A percentile compares a stretch with the other conserved stretches of the same genome.
Evolutionary conservation across 2,329 filamentous ascomycete genomes (phyloP).

Genomic region (Exophiala calicioides): DNA sequence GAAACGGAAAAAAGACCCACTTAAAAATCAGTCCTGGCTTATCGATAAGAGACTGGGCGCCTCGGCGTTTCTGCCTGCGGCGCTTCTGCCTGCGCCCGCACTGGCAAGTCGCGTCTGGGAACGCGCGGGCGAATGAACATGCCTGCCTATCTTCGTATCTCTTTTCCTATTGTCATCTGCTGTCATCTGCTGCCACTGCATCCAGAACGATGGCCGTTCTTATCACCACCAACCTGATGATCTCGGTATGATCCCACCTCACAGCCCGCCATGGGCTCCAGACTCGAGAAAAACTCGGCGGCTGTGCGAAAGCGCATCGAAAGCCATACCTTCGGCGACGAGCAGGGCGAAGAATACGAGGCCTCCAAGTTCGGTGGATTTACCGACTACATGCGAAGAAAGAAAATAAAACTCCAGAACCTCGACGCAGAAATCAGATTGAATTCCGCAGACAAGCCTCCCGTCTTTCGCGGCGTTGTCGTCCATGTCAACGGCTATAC

Average conservation of each 20-base stretch:
- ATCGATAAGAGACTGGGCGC: constrained; percentile 9
- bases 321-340: constrained; percentile 72
- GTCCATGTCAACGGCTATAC: constrained; percentile 95
- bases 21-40: constrained; percentile 7
- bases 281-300: constrained; percentile 60
- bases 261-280: constrained; percentile 58
- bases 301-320: constrained; percentile 65
- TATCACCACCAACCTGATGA: constrained; percentile 1
- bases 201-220: not conserved
- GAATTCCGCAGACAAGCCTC: constrained; percentile 67
- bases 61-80: not conserved
- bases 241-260: constrained; percentile 22
- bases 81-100: constrained; percentile 1
- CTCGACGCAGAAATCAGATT: constrained; percentile 79
- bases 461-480: constrained; percentile 87
- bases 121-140: too few relatives aligned
- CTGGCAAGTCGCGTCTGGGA: not conserved
- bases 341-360: constrained; percentile 88
- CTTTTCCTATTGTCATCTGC: too few relatives aligned
- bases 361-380: constrained; percentile 87
- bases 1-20: constrained; percentile 14
- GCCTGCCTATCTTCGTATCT: too few relatives aligned
- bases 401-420: constrained; percentile 97
- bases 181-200: constrained; percentile 4
- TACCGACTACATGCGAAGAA: constrained; percentile 86